Evolutionary conservation across 2,329 filamentous ascomycete species (phyloP), one percentile per base, ranked within the genome.

Genomic region (Fusarium lateritium): DNA sequence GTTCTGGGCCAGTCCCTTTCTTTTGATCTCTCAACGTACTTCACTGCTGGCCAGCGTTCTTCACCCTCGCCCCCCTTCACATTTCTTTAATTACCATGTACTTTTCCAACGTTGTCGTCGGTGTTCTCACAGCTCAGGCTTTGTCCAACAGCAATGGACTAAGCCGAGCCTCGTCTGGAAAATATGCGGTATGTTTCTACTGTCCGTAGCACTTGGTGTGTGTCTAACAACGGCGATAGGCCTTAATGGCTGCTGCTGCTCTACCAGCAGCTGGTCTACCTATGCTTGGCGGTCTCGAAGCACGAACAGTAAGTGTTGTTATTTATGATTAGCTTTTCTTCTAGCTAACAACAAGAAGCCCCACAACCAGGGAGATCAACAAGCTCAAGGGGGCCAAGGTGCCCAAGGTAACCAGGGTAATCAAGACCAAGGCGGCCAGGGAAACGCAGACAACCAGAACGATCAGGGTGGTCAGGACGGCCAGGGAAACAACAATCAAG

Each of bases 241-340:
- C 62, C 9, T 50, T 67, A 38, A 67, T 67, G 58, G 64, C 58
- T 46, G 40, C 34, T 50, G 64, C 57, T 7, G 64, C 64, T 13
- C 24, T 63, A 6, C 64, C 64, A 21, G 64, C 21, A 3, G 43
- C 46, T 4, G 47, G 46, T 3, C 58, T 50, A 1, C 64, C 64
- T 6, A 17, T 67, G 10, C 40, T 68, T 57, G 64, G 63, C 14
- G 52, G 45, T 4, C 51, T 67, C 0, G 64, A 68, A 13, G 51
- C 47, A 8, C 53, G 51, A 38, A 24, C 13, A 3, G 64, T 64
- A 31, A 47, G 64, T 24, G 1, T 5, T 14, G 1, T 1, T 5
- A 0, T 7, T 4, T 0, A 17, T 2, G 8, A 0, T 1, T 2
- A 1, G 3, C 0, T 6, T 1, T 2, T 6, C 15, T 2, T 1